Conservation (phyloP, 306 rosid genomes). For the Dryas drummondii region DNA sequence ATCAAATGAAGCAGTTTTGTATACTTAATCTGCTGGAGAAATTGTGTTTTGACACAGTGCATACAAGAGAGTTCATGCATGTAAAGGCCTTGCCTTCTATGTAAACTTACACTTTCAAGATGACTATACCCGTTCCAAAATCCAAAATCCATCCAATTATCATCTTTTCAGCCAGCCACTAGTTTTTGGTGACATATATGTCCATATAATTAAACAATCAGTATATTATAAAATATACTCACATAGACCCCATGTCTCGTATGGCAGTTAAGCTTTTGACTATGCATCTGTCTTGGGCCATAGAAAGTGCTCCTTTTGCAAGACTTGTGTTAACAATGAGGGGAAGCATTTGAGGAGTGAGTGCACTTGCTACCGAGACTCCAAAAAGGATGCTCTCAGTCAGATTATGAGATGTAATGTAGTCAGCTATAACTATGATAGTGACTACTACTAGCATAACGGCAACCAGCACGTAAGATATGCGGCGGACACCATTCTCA, state of each 20-base stretch:
- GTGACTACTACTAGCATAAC: slow-evolving; percentile 67
- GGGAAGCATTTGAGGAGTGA: slow-evolving; percentile 93
- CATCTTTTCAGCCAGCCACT: background rate
- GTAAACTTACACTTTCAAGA: background rate
- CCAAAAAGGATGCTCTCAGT: slow-evolving; percentile 58
- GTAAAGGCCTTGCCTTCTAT: background rate
- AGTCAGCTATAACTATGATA: slow-evolving; percentile 48
- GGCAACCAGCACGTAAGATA: slow-evolving; percentile 60
- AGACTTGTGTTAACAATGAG: slow-evolving; percentile 72
- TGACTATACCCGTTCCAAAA: background rate
- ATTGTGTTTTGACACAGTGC: background rate
- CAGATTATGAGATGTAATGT: slow-evolving; percentile 45
- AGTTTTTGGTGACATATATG: background rate
- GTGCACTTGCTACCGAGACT: slow-evolving; percentile 76
- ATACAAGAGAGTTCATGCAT: background rate
- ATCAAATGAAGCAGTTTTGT: background rate
- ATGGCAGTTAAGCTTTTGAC: slow-evolving; percentile 67
- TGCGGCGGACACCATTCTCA: slow-evolving; percentile 61
- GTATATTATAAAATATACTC: slow-evolving; percentile 10
- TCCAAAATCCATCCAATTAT: background rate
- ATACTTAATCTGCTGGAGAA: no score
- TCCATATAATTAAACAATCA: background rate
- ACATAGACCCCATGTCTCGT: slow-evolving; percentile 86
- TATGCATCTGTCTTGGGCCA: slow-evolving; percentile 86
- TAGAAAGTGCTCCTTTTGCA: slow-evolving; percentile 85